Base-by-base conservation (phyloP, 257 asterid genomes). In the Primulina tabacum region DNA sequence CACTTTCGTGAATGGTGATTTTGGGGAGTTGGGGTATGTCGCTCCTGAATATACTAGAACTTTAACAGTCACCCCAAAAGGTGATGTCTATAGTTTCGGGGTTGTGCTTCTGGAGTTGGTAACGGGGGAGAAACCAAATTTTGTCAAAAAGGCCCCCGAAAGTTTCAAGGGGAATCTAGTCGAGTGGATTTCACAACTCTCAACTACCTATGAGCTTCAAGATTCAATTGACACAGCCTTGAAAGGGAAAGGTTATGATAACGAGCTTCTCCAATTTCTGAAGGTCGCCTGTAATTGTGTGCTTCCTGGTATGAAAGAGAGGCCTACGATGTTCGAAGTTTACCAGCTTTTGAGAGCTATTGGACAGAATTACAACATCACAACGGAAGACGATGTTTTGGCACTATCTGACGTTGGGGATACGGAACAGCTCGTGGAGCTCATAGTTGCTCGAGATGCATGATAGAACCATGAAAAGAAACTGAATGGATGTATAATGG, bases 261-360 rank as follows among this genome's bases (percentile, higher is more conserved):
- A 73, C 9, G 97, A 90, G 83, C 65, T 88, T 34, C 81, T 88
- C 76, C 98, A 92, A 86, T 85, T 89, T 68, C 87, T 92, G 32
- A 90, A 92, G 66, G 90, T 92, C 28, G 96, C 98, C 0, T 85
- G 95, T 67, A 87, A 83, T 18, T 92, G 98, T 66, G 92, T 90
- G 38, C 70, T 86, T 62, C 76, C 95, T 4, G 79, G 76, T 29
- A 88, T 83, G 3, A 88, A 88, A 76, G 97, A 90, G 73, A 85
- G 98, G 30, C 98, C 98, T 3, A 76, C 95, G 4, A 92, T 92
- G 98, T 88, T 83, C 67, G 98, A 92, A 74, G 92, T 92, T 26
- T 92, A 86, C 77, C 98, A 90, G 83, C 76, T 89, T 47, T 77
- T 92, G 35, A 80, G 92, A 69, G 92, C 94, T 37, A 74, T 92